A percentile compares a stretch with the other conserved stretches of the same genome.
phyloP scores from a whole-genome alignment of 2,329 filamentous ascomycete species.

The Aureobasidium lini region DNA sequence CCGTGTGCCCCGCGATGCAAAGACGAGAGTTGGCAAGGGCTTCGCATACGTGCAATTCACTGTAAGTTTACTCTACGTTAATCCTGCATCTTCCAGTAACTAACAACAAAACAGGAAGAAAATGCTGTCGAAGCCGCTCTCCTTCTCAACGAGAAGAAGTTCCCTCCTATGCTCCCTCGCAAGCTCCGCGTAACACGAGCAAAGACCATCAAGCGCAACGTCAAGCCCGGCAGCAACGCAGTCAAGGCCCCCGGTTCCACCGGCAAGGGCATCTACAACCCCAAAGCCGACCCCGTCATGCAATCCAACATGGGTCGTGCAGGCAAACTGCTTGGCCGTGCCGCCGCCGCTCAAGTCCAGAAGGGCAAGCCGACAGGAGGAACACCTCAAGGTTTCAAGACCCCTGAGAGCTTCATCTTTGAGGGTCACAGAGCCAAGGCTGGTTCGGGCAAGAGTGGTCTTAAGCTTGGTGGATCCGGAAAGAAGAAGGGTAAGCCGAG shows the following conservation, averaged over 20 bases:
- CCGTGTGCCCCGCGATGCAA: constrained; percentile 79
- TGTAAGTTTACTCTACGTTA: constrained; percentile 3
- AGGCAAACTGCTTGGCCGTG: constrained; percentile 63
- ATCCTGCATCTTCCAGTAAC: not conserved
- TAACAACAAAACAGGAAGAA: constrained; percentile 45
- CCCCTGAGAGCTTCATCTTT: constrained; percentile 67
- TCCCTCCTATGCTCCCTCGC: constrained; percentile 87
- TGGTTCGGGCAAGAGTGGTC: constrained; percentile 56
- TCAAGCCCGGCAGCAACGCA: constrained; percentile 23
- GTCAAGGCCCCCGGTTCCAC: constrained; percentile 9
- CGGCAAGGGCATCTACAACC: constrained; percentile 45
- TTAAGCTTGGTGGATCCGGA: constrained; percentile 50
- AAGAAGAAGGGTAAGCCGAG: constrained; percentile 40
- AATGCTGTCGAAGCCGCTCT: constrained; percentile 89
- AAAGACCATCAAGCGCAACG: constrained; percentile 56
- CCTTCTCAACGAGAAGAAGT: constrained; percentile 81
- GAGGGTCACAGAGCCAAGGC: constrained; percentile 69
- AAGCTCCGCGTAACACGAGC: constrained; percentile 79
- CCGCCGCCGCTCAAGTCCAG: constrained; percentile 41
- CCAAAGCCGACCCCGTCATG: constrained; percentile 63
- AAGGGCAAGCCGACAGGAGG: not conserved
- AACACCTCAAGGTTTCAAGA: constrained; percentile 36
- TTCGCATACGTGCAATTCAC: constrained; percentile 97
- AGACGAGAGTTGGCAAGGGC: constrained; percentile 89
- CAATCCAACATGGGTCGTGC: constrained; percentile 67